Conservation (phyloP, 768 basidiomycete genomes). For the Agaricus bisporus region DNA sequence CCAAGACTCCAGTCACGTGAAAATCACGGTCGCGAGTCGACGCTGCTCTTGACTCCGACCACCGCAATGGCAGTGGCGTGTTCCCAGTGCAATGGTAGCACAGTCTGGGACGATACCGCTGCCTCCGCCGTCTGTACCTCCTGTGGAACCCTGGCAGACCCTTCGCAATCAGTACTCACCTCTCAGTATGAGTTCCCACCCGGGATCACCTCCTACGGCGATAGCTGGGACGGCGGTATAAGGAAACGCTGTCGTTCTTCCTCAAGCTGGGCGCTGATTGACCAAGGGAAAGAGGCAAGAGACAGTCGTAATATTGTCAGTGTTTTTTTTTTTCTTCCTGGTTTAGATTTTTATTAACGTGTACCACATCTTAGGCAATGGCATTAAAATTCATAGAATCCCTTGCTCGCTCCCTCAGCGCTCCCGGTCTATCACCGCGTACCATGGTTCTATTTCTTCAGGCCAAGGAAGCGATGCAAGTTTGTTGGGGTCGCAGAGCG, state of each 20-base stretch:
- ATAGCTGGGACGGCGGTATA: slow-evolving; percentile 29
- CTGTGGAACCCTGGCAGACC: slow-evolving; percentile 69
- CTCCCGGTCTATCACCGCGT: slow-evolving; percentile 57
- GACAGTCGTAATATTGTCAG: slow-evolving; percentile 59
- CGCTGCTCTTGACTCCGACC: background rate
- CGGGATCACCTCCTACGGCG: slow-evolving; percentile 25
- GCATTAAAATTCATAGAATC: slow-evolving; percentile 60
- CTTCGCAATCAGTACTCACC: slow-evolving; percentile 55
- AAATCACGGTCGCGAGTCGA: too few relatives aligned
- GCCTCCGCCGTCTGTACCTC: slow-evolving; percentile 57
- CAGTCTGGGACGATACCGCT: slow-evolving; percentile 50
- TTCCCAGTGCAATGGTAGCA: slow-evolving; percentile 45
- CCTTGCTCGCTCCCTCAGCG: slow-evolving; percentile 52
- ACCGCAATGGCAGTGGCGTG: slow-evolving; percentile 34
- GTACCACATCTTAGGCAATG: slow-evolving; percentile 42
- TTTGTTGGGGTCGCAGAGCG: slow-evolving; percentile 72
- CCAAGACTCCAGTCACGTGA: background rate
- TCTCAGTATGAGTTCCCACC: slow-evolving; percentile 29
- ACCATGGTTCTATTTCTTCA: slow-evolving; percentile 65
- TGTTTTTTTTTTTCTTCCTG: slow-evolving; percentile 15
- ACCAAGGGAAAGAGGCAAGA: slow-evolving; percentile 60
- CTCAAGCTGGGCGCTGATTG: slow-evolving; percentile 55
- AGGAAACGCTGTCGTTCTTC: slow-evolving; percentile 44
- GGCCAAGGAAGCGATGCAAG: slow-evolving; percentile 49
- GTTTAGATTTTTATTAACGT: slow-evolving; percentile 11